Base-by-base conservation (phyloP, 805 yeast genomes). In the Nakazawaea ishiwadae region DNA sequence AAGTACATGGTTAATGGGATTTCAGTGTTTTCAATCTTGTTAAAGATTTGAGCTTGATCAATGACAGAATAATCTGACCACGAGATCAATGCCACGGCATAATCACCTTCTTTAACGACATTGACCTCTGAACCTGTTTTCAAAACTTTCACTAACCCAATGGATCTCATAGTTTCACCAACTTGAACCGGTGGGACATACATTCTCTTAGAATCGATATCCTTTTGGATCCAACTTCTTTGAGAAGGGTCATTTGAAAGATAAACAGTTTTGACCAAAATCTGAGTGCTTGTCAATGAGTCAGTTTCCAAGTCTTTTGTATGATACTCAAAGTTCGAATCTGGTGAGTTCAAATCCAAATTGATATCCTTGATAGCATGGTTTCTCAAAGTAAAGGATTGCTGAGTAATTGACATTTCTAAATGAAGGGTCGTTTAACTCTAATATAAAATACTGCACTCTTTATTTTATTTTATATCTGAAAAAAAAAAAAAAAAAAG, bases 191-290 rank as follows among this genome's bases (percentile, higher is more conserved):
- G 71, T 5, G 62, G 57, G 20, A 54, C 51, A 50, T 69, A 69
- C 30, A 51, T 41, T 47, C 63, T 55, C 37, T 53, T 47, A 2
- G 62, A 49, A 37, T 62, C 56, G 23, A 48, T 49, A 40, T 51
- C 59, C 44, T 63, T 65, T 34, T 60, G 59, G 46, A 77, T 76
- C 79, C 82, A 75, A 36, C 67, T 66, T 55, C 79, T 75, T 51
- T 77, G 81, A 14, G 82, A 75, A 11, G 84, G 84, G 52, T 79
- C 84, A 49, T 78, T 73, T 18, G 83, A 75, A 8, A 77, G 46
- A 45, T 66, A 70, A 32, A 69, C 48, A 2, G 64, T 53, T 53
- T 76, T 70, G n/a, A 75, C 57, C 11, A 72, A 53, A 10, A 77
- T 39, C 36, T 75, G 69, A 35, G 66, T 70, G 2, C 62, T 65